phyloP scores from a whole-genome alignment of 2,329 filamentous ascomycete genomes.

The Colletotrichum tropicale region DNA sequence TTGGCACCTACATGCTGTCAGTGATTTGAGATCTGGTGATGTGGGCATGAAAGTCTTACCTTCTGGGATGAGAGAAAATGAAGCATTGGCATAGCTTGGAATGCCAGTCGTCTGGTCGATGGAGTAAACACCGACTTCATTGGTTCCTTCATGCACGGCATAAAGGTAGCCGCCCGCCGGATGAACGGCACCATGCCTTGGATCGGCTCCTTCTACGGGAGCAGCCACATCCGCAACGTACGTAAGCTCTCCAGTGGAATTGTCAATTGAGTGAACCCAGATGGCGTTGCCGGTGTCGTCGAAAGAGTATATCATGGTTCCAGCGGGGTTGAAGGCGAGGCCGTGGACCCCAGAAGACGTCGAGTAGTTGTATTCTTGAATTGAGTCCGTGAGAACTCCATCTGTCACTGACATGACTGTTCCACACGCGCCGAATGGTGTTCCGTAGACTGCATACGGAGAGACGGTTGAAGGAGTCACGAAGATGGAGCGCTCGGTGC shows the following conservation, averaged over 20 bases:
- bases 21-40: not conserved
- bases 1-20: not conserved
- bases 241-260: not conserved
- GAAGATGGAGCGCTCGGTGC: not conserved
- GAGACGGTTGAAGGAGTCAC: not conserved
- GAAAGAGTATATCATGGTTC: not conserved
- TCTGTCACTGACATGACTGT: not conserved
- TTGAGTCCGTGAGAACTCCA: not conserved
- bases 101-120: not conserved
- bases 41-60: not conserved
- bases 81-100: not conserved
- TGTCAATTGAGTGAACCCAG: not conserved
- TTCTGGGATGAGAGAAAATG: not conserved
- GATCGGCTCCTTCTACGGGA: not conserved
- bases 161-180: not conserved
- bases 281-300: not conserved
- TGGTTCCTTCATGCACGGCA: not conserved
- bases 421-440: not conserved
- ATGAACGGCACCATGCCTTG: not conserved
- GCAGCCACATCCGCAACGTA: not conserved
- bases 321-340: not conserved
- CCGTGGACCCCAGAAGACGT: not conserved
- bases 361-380: constrained; percentile 2
- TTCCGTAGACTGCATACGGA: not conserved
- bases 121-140: not conserved